These are phyloP conservation scores for Castanopsis chinensis DNA, from an alignment of 306 rosid genomes.

Conservation along the genomic window DNA sequence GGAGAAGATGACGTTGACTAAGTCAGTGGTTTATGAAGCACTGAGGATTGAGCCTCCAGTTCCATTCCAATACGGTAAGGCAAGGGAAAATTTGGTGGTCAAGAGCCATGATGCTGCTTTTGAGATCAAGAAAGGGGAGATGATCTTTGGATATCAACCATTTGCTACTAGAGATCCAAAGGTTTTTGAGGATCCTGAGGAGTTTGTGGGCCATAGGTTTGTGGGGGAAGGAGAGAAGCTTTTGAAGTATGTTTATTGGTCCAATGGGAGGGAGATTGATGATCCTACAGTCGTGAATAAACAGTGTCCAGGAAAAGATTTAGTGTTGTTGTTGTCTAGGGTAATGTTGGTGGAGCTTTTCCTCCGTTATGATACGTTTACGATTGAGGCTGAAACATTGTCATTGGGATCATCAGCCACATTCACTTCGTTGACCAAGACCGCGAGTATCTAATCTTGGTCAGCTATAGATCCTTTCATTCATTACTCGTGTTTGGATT, in stretches of 20 bases:
- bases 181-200: constrained; percentile 46
- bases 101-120: constrained; percentile 53
- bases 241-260: constrained; percentile 51
- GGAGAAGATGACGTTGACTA: constrained; percentile 55
- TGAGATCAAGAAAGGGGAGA: constrained; percentile 73
- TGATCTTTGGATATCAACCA: constrained; percentile 73
- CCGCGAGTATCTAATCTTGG: background rate
- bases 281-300: constrained; percentile 36
- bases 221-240: constrained; percentile 36
- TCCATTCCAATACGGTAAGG: constrained; percentile 67
- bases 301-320: constrained; percentile 47
- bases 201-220: constrained; percentile 42
- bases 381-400: constrained; percentile 12
- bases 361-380: constrained; percentile 38
- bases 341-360: constrained; percentile 39
- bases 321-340: constrained; percentile 29
- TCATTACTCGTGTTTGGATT: no score
- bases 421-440: constrained; percentile 28
- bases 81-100: constrained; percentile 57
- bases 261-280: constrained; percentile 42
- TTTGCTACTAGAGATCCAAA: constrained; percentile 62
- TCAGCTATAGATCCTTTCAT: background rate
- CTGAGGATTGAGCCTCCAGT: constrained; percentile 76
- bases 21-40: constrained; percentile 59
- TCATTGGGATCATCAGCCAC: constrained; percentile 27